These are phyloP conservation scores for Yamadazyma friedrichii DNA, from an alignment of 1,139 yeast genomes.

Conservation along the genomic window DNA sequence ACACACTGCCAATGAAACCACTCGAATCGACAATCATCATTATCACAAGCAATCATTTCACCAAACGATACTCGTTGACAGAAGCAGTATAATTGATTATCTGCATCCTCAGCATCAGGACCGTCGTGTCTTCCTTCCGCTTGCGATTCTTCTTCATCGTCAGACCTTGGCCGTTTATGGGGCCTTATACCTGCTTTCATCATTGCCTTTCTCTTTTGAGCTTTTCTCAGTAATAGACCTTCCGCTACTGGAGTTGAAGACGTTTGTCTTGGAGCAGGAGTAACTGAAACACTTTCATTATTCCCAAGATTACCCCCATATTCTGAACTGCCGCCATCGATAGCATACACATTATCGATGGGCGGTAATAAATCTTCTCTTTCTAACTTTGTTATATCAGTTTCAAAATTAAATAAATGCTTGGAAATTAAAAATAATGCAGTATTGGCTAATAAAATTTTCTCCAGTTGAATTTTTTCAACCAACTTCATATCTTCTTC, in stretches of 20 bases:
- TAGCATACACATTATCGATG: constrained; percentile 30
- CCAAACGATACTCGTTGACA: constrained; percentile 87
- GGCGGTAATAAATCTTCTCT: constrained; percentile 77
- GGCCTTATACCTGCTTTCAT: constrained; percentile 24
- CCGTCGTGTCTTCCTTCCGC: constrained; percentile 16
- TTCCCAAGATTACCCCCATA: constrained; percentile 17
- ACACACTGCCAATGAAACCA: constrained; percentile 92
- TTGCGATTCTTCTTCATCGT: constrained; percentile 16
- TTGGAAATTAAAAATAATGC: constrained; percentile 74
- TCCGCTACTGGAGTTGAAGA: constrained; percentile 23
- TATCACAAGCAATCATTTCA: constrained; percentile 91
- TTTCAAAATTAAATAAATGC: constrained; percentile 70
- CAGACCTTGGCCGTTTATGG: constrained; percentile 26
- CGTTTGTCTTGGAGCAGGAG: constrained; percentile 32
- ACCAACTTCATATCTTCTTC: constrained; percentile 66
- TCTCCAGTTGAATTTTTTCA: constrained; percentile 68
- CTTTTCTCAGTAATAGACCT: constrained; percentile 18
- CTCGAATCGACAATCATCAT: constrained; percentile 74
- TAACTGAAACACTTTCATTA: constrained; percentile 22
- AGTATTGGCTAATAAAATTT: constrained; percentile 77
- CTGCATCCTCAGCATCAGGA: constrained; percentile 57
- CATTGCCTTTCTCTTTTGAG: constrained; percentile 28
- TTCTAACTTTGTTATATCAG: constrained; percentile 73
- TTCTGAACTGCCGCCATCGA: constrained; percentile 13
- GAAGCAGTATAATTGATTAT: constrained; percentile 67